Evolutionary conservation across 805 yeast species (phyloP).

Genomic region (Nakazawaea wyomingensis): DNA sequence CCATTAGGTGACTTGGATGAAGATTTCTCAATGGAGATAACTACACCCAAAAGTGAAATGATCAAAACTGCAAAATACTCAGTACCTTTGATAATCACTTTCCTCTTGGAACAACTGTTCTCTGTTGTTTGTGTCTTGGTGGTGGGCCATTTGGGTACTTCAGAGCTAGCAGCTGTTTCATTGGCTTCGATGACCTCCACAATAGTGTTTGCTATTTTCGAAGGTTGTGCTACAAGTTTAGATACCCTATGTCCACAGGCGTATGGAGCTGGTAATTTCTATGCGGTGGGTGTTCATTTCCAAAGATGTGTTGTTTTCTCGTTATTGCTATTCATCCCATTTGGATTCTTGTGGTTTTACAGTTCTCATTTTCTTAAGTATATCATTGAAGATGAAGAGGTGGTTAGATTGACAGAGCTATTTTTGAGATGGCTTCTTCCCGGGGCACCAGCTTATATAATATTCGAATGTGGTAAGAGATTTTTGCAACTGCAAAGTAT

Average conservation of each 20-base stretch:
- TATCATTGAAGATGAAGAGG: constrained; percentile 39
- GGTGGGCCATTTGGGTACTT: constrained; percentile 71
- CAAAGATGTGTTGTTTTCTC: constrained; percentile 65
- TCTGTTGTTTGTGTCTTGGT: constrained; percentile 73
- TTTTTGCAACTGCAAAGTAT: constrained; percentile 75
- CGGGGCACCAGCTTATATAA: constrained; percentile 71
- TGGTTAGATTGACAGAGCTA: constrained; percentile 47
- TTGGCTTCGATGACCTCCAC: constrained; percentile 77
- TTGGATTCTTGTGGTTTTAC: constrained; percentile 58
- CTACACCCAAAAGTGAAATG: constrained; percentile 25
- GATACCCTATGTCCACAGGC: constrained; percentile 82
- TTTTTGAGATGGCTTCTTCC: constrained; percentile 52
- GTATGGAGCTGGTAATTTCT: constrained; percentile 60
- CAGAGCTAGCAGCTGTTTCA: constrained; percentile 71
- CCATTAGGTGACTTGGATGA: constrained; percentile 21
- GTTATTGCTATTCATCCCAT: constrained; percentile 51
- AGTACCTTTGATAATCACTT: constrained; percentile 58
- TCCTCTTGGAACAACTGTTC: constrained; percentile 64
- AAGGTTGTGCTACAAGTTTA: constrained; percentile 69
- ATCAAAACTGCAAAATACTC: constrained; percentile 36
- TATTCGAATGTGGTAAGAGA: constrained; percentile 68
- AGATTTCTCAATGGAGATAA: constrained; percentile 26
- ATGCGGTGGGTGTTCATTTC: constrained; percentile 62
- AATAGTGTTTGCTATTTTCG: constrained; percentile 66
- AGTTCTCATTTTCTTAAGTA: constrained; percentile 42